Base-by-base conservation (phyloP, 2,329 filamentous ascomycete species). In the Aspergillus novoparasiticus region DNA sequence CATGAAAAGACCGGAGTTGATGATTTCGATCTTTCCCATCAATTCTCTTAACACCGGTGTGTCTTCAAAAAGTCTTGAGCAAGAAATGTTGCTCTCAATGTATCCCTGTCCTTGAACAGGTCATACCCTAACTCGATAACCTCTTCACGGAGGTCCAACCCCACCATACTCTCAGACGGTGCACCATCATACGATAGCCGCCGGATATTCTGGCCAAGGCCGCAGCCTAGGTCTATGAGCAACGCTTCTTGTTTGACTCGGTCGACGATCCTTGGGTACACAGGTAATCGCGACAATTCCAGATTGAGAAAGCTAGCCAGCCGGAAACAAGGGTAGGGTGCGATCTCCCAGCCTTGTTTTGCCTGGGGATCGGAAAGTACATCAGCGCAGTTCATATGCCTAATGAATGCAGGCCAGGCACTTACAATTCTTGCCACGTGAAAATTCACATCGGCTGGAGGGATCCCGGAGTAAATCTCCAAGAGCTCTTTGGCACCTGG, bases 1-100 rank as follows among this genome's bases (percentile, higher is more conserved):
- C 39, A 66, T 56, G 28, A 64, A 66, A 23, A 51, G 64, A 4
- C 58, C 58, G 6, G 61, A 54, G n/a, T 66, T 64, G 36, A 66
- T 46, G 3, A 66, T 46, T 9, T 46, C 50, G 6, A 61, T 9
- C 1, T 50, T 36, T 2, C 39, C 51, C 0, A 5, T 10, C 0
- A 62, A 19, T 0, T 43, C 21, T 2, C 12, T 1, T 0, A 61
- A 14, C 1, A 14, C 34, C 6, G 36, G 39, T 2, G 19, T 30
- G 23, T 53, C 21, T 10, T 59, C 43, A 30, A 66, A 59, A 64
- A 64, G n/a, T 66, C 61, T 4, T 58, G 45, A 14, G 32, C 39
- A 19, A 66, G 21, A 21, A 64, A 62, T 1, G 11, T 5, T n/a
- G 51, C 28, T 4, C 23, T 43, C 1, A 60, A 46, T 3, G 4